phyloP scores from a whole-genome alignment of 2,329 filamentous ascomycete genomes.

The Lachnellula subtilissima region DNA sequence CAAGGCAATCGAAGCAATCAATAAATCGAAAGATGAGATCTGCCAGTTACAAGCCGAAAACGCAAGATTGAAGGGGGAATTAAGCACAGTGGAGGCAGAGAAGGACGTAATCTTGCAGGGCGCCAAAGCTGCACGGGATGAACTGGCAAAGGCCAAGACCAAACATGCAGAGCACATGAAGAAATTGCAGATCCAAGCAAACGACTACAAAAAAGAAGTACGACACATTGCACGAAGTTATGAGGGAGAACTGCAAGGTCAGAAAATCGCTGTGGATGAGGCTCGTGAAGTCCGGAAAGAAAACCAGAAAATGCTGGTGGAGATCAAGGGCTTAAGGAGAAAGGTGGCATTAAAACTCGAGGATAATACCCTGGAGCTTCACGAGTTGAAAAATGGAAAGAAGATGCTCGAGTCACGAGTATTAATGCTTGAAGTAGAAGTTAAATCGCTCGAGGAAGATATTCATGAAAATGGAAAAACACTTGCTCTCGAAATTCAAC shows the following conservation, averaged over 20 bases:
- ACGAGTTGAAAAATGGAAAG: not conserved
- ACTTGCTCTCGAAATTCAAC: not conserved
- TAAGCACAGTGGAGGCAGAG: not conserved
- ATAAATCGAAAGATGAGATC: not conserved
- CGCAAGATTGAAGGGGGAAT: not conserved
- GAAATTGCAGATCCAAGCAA: not conserved
- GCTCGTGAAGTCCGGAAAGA: not conserved
- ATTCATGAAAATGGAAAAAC: not conserved
- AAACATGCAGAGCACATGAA: not conserved
- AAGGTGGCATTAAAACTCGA: not conserved
- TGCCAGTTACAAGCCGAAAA: not conserved
- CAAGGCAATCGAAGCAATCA: not conserved
- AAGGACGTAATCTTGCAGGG: not conserved
- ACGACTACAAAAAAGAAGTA: not conserved
- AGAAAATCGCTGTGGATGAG: not conserved
- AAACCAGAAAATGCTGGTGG: not conserved
- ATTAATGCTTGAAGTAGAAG: not conserved
- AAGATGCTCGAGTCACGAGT: not conserved
- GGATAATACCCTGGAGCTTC: not conserved
- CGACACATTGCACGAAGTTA: not conserved
- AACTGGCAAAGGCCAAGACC: not conserved
- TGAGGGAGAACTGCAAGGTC: not conserved
- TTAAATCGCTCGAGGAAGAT: not conserved
- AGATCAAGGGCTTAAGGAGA: not conserved
- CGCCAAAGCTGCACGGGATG: not conserved